Conservation (phyloP, 192 early-diverging fungal genomes). For the Linnemannia elongata region DNA sequence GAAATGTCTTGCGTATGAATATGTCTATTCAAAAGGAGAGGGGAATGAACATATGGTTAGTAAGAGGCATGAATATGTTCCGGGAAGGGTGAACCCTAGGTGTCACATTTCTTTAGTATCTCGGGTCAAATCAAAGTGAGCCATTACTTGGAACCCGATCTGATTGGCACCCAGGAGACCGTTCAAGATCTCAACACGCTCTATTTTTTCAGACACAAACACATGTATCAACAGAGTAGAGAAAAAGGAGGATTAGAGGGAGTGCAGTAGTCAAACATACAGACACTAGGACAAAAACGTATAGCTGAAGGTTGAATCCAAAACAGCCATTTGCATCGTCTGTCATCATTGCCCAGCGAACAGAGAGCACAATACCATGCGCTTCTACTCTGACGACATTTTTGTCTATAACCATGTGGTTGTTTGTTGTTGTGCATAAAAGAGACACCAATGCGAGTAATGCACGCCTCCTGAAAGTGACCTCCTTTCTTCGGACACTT, state of each 20-base stretch:
- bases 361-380: too few relatives aligned
- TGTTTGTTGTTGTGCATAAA: background rate
- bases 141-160: conserved; percentile 88
- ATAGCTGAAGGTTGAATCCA: too few relatives aligned
- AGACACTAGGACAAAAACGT: too few relatives aligned
- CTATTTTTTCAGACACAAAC: conserved; percentile 34
- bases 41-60: background rate
- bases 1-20: conserved; percentile 95
- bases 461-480: background rate
- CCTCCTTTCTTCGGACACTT: background rate
- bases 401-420: background rate
- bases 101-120: background rate
- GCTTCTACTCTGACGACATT: background rate
- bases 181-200: conserved; percentile 84
- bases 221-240: background rate
- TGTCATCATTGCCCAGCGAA: too few relatives aligned
- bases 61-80: background rate
- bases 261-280: background rate
- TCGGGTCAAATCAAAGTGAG: background rate
- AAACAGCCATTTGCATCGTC: too few relatives aligned
- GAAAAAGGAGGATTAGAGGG: too few relatives aligned
- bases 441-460: background rate
- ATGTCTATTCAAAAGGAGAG: conserved; percentile 68
- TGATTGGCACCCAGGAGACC: conserved; percentile 93
- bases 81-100: background rate